These are phyloP conservation scores for Ogataea pini DNA, from an alignment of 805 yeast species.

Conservation along the genomic window DNA sequence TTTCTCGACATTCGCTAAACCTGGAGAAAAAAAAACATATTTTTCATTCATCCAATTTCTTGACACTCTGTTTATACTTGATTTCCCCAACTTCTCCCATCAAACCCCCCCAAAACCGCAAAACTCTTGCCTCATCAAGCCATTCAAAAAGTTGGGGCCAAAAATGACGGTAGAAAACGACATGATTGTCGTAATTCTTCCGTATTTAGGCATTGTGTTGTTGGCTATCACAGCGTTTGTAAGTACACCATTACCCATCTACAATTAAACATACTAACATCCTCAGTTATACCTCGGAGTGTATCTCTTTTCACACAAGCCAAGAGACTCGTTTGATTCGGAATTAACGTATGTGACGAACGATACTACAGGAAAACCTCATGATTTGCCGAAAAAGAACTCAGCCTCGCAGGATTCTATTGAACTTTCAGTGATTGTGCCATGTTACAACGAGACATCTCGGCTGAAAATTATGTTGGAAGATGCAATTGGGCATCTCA, in stretches of 20 bases:
- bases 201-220: neutral
- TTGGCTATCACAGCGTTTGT: neutral
- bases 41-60: too few species aligned
- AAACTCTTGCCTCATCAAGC: too few species aligned
- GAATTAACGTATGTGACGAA: constrained; percentile 58
- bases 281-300: constrained; percentile 41
- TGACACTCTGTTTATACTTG: too few species aligned
- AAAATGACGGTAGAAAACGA: neutral
- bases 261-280: too few species aligned
- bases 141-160: too few species aligned
- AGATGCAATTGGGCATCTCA: constrained; percentile 62
- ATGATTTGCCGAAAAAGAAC: constrained; percentile 38
- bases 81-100: too few species aligned
- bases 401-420: constrained; percentile 40
- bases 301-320: constrained; percentile 58
- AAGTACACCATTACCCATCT: too few species aligned
- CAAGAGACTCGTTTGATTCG: constrained; percentile 53
- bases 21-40: too few species aligned
- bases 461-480: constrained; percentile 72
- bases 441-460: constrained; percentile 86
- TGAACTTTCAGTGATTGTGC: constrained; percentile 76
- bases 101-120: too few species aligned
- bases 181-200: neutral
- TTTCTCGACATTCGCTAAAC: too few species aligned
- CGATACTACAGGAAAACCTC: constrained; percentile 34